Evolutionary conservation across 106 monocot species (phyloP), one percentile per base, ranked within the genome.

Genomic region (Posidonia australis): DNA sequence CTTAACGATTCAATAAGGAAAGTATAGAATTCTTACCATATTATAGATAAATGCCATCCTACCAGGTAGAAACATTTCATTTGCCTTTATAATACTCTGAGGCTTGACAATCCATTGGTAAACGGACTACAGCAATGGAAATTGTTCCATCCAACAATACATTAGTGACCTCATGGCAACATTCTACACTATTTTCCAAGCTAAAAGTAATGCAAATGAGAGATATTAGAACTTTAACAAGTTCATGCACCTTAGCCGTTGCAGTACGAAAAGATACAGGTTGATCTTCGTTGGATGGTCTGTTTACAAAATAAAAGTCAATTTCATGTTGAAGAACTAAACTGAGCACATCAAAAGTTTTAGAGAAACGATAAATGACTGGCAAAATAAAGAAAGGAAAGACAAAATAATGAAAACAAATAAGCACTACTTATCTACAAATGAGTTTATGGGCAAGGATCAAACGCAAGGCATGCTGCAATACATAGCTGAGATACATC

Each of bases 31-130:
- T 19, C 48, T 68, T 84, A 96, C 96, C 84, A 90, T 80, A 68
- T 90, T 87, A 66, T 80, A 96, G 71, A 96, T 82, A 71, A 87
- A 96, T 64, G 87, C 72, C 96, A 96, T 90, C 18, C 90, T 64
- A 28, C 96, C 87, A 61, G 90, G 96, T 69, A 96, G 84, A 75
- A 96, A 96, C 90, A 90, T 84, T 67, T 96, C 96, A 79, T 80
- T 96, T 13, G 80, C 74, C 76, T 90, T 96, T 51, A 55, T 76
- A 48, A 70, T 59, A 46, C 60, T 83, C 54, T 84, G 87, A 23
- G 87, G 96, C 58, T 96, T 90, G 65, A 96, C 78, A 29, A 87
- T 96, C 96, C 90, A 96, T 46, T 90, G 87, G 77, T 96, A 96
- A 17, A 96, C 90, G 31, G 87, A 87, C 96, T 96, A 74, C 64